Evolutionary conservation across 2,329 filamentous ascomycete genomes (phyloP).

Genomic region (Botrytis deweyae): DNA sequence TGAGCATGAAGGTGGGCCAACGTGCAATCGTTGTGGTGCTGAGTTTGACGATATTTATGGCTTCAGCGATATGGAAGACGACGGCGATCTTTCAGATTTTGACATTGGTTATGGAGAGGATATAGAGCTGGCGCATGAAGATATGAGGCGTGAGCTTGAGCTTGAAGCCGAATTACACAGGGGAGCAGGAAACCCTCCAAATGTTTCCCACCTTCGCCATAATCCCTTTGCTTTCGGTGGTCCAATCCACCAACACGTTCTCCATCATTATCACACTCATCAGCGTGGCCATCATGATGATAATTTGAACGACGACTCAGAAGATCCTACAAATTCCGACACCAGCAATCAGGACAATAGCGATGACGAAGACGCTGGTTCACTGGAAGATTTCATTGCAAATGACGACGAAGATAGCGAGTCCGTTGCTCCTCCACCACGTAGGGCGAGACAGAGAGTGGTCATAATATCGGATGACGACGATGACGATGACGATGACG

Average conservation of each 20-base stretch:
- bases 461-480: constrained; percentile 35
- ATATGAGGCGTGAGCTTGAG: constrained; percentile 10
- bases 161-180: not conserved
- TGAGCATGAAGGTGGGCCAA: constrained; percentile 60
- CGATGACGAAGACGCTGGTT: constrained; percentile 34
- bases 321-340: constrained; percentile 15
- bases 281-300: constrained; percentile 16
- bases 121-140: constrained; percentile 23
- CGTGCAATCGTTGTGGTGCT: constrained; percentile 52
- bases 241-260: constrained; percentile 1
- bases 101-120: constrained; percentile 38
- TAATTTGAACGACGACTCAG: constrained; percentile 12
- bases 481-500: constrained; percentile 10
- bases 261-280: constrained; percentile 19
- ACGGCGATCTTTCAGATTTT: constrained; percentile 15
- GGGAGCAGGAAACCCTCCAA: not conserved
- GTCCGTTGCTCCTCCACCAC: constrained; percentile 16
- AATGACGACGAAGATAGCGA: constrained; percentile 31
- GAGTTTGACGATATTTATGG: constrained; percentile 33
- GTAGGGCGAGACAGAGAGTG: constrained; percentile 4
- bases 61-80: constrained; percentile 19
- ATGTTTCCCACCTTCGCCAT: not conserved
- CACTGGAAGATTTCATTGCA: constrained; percentile 37
- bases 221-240: not conserved
- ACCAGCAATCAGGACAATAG: constrained; percentile 24